phyloP scores from a whole-genome alignment of 164 flowering plant genomes.

The Tetracentron sinense region DNA sequence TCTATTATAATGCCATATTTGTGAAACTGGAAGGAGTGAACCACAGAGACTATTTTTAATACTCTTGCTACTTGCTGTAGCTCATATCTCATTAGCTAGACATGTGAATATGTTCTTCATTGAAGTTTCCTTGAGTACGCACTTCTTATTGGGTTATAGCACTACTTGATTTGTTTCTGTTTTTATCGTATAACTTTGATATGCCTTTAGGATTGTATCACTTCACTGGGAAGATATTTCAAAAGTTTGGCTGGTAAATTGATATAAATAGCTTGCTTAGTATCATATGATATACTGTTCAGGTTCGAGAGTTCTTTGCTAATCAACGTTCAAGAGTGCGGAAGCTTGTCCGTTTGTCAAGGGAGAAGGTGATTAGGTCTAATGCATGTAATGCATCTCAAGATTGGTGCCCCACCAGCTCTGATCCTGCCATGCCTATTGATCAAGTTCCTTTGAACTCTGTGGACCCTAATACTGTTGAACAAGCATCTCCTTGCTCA shows the following conservation, averaged over 20 bases:
- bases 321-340: constrained; percentile 83
- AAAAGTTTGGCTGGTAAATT: not conserved
- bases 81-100: not conserved
- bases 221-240: not conserved
- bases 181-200: no score
- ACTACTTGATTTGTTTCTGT: no score
- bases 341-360: constrained; percentile 55
- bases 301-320: constrained; percentile 88
- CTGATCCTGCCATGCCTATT: constrained; percentile 31
- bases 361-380: constrained; percentile 53
- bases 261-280: no score
- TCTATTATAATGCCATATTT: not conserved
- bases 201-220: no score
- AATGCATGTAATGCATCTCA: constrained; percentile 21
- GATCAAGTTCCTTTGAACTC: constrained; percentile 47
- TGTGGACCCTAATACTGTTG: constrained; percentile 36
- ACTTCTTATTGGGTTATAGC: not conserved
- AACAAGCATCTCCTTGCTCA: constrained; percentile 53
- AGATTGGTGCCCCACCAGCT: constrained; percentile 30
- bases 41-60: not conserved
- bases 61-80: not conserved
- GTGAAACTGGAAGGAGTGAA: not conserved
- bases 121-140: not conserved
- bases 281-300: no score
- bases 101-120: not conserved